Evolutionary conservation across 768 basidiomycete genomes (phyloP).

Genomic region (Fomitopsis pulvina): DNA sequence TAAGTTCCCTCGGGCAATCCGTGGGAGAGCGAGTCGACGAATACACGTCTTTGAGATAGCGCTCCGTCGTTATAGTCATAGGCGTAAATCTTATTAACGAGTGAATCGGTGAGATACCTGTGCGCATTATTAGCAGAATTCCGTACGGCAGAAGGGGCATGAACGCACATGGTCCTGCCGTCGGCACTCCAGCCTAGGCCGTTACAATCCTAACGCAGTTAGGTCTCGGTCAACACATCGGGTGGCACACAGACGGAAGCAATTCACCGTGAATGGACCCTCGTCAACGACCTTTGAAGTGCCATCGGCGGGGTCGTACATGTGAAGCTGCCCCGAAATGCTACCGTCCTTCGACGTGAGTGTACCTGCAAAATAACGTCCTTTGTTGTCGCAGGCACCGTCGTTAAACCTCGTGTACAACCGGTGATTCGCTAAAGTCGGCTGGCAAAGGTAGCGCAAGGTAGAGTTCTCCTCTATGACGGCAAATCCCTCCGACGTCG

Average conservation of each 20-base stretch:
- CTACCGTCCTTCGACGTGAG: conserved; percentile 41
- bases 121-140: conserved; percentile 9
- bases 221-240: background rate
- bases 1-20: conserved; percentile 45
- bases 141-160: conserved; percentile 5
- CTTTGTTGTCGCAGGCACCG: conserved; percentile 58
- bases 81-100: conserved; percentile 57
- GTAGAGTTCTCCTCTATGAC: conserved; percentile 36
- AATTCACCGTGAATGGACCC: conserved; percentile 57
- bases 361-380: conserved; percentile 64
- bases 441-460: conserved; percentile 44
- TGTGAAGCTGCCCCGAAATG: conserved; percentile 52
- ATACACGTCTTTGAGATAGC: conserved; percentile 47
- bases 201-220: conserved; percentile 44
- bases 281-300: conserved; percentile 47
- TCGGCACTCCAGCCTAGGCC: conserved; percentile 61
- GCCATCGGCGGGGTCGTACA: conserved; percentile 46
- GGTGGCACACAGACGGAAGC: conserved; percentile 19
- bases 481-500: conserved; percentile 52
- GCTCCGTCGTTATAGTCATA: conserved; percentile 57
- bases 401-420: conserved; percentile 60
- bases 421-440: conserved; percentile 36
- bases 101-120: conserved; percentile 69
- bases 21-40: conserved; percentile 49
- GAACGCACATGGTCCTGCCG: conserved; percentile 47